Conservation (phyloP, 139 green algal genomes). For the Dunaliella primolecta region DNA sequence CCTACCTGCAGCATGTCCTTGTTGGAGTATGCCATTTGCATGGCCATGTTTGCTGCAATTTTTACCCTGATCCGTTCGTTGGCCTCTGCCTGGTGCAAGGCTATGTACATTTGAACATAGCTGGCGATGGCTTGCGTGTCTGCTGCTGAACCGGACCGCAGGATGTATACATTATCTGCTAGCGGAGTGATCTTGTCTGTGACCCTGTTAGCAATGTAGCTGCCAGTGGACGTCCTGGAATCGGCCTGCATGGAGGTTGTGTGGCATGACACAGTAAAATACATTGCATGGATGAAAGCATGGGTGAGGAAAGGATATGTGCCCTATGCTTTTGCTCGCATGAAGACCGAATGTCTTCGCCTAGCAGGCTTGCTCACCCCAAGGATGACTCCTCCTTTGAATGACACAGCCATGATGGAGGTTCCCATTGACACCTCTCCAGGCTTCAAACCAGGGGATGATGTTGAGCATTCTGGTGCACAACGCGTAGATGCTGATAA, state of each 20-base stretch:
- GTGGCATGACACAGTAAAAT: too few relatives aligned
- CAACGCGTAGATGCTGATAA: background rate
- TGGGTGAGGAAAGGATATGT: too few relatives aligned
- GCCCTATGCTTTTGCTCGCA: too few relatives aligned
- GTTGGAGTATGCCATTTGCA: slow-evolving; percentile 82
- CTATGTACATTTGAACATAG: slow-evolving; percentile 56
- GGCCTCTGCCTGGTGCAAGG: slow-evolving; percentile 74
- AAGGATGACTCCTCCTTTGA: slow-evolving; percentile 84
- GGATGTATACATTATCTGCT: slow-evolving; percentile 53
- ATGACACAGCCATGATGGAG: slow-evolving; percentile 88
- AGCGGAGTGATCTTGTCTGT: slow-evolving; percentile 85
- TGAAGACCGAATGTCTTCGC: too few relatives aligned
- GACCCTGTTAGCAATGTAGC: slow-evolving; percentile 88
- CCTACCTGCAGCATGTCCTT: slow-evolving; percentile 65
- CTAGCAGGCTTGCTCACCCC: too few relatives aligned
- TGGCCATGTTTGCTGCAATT: slow-evolving; percentile 77
- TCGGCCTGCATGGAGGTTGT: slow-evolving; percentile 60
- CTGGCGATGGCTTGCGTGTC: slow-evolving; percentile 60
- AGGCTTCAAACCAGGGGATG: background rate
- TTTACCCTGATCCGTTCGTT: slow-evolving; percentile 59
- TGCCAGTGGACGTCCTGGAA: slow-evolving; percentile 76
- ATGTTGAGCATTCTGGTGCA: background rate
- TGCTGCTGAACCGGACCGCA: slow-evolving; percentile 51
- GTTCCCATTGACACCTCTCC: slow-evolving; percentile 58
- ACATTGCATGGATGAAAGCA: too few relatives aligned